Evolutionary conservation across 2,329 filamentous ascomycete genomes (phyloP), one percentile per base, ranked within the genome.

Genomic region (Colletotrichum sublineola): DNA sequence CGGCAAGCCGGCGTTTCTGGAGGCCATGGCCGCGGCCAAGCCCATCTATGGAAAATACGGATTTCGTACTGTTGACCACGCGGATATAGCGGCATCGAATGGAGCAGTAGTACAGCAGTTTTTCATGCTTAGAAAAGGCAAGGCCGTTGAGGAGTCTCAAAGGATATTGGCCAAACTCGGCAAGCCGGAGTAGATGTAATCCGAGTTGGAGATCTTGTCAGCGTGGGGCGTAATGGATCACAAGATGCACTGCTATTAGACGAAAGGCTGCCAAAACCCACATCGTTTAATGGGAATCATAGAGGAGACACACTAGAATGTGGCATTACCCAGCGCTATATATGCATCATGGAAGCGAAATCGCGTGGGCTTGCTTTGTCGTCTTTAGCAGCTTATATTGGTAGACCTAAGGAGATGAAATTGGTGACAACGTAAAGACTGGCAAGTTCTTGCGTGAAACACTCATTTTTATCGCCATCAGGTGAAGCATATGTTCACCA

Each of bases 1-100:
- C 1, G 80, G 82, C 0, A 74, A 80, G 18, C 82, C 85, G 56
- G 81, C 83, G 12, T 90, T 86, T 76, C 77, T 90, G 1, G 86
- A 89, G 71, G 85, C 86, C 11, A 88, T 87, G 57, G 82, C 81
- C 0, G 82, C 81, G 20, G 87, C 85, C 2, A 82, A 80, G 69
- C 80, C 79, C 0, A 65, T 88, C 24, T 90, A 90, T 78, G 77
- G 81, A 70, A 84, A 81, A 73, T 80, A 84, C 75, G 87, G 87
- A 4, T 90, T 87, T 74, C 75, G 77, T 65, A 77, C 80, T 9
- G 71, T 85, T 20, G 83, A 82, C 2, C 77, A 80, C 55, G 63
- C 84, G 18, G 60, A 60, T 38, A 77, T 86, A 57, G 66, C 70
- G 63, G 75, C 78, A 55, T 79, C 84, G n/a, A 78, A 79, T 9